Percentiles rank a stretch among this genome's conserved stretches.
Conservation (phyloP, 73 alveolate genomes). For the Stentor coeruleus region DNA sequence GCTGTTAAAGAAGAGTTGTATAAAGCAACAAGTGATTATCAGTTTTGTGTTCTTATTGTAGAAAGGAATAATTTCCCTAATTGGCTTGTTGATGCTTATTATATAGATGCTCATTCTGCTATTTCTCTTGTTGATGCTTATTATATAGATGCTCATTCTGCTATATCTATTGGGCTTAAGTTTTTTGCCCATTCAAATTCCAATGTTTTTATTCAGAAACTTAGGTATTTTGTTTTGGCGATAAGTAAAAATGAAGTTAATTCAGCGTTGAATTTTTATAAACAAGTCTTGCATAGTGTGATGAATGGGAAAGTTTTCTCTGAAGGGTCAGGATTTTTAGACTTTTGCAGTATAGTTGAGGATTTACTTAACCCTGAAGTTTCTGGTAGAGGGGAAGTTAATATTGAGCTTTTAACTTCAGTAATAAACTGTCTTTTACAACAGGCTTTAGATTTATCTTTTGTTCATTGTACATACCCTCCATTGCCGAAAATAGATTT, state of each 20-base stretch:
- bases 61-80: not conserved
- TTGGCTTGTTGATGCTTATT: not conserved
- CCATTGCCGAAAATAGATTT: not conserved
- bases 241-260: not conserved
- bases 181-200: not conserved
- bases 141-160: not conserved
- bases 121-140: not conserved
- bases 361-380: not conserved
- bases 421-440: not conserved
- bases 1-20: not conserved
- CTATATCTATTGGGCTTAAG: not conserved
- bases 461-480: not conserved
- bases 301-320: not conserved
- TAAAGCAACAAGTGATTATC: not conserved
- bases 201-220: not conserved
- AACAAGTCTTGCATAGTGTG: not conserved
- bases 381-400: not conserved
- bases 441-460: not conserved
- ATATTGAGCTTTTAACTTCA: not conserved
- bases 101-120: not conserved
- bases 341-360: not conserved
- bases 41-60: not conserved
- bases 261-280: not conserved
- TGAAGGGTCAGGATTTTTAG: not conserved
- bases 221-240: not conserved